These are phyloP conservation scores for Aspergillus hancockii DNA, from an alignment of 495 filamentous ascomycete genomes.

Conservation along the genomic window DNA sequence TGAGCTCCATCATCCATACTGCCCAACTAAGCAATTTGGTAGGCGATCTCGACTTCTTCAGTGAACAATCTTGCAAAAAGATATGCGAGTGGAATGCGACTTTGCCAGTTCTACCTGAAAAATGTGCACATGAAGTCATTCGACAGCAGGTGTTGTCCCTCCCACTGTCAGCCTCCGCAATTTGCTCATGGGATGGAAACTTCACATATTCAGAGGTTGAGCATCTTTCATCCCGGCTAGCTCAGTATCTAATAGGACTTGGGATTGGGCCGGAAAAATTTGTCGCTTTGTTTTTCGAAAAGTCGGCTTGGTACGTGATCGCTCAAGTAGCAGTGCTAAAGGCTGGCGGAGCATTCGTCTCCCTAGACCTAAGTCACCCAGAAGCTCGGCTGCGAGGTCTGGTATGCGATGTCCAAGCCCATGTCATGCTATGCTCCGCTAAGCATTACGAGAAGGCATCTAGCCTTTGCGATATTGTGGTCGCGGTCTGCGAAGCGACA, in stretches of 20 bases:
- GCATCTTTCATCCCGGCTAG: slow-evolving; percentile 33
- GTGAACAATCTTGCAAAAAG: slow-evolving; percentile 28
- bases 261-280: slow-evolving; percentile 46
- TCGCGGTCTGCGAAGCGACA: slow-evolving; percentile 31
- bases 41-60: slow-evolving; percentile 31
- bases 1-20: slow-evolving; percentile 13
- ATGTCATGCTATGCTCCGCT: slow-evolving; percentile 42
- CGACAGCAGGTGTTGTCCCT: slow-evolving; percentile 32
- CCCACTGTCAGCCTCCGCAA: slow-evolving; percentile 34
- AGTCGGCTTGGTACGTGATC: slow-evolving; percentile 55
- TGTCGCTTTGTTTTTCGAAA: slow-evolving; percentile 59
- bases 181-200: slow-evolving; percentile 51
- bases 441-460: slow-evolving; percentile 32
- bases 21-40: slow-evolving; percentile 17
- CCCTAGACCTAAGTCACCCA: slow-evolving; percentile 58
- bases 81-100: slow-evolving; percentile 40
- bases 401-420: slow-evolving; percentile 47
- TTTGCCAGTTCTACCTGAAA: slow-evolving; percentile 32
- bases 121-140: slow-evolving; percentile 53
- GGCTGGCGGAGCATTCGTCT: slow-evolving; percentile 60
- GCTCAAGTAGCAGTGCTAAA: slow-evolving; percentile 57
- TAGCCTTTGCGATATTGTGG: slow-evolving; percentile 29
- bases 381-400: slow-evolving; percentile 54
- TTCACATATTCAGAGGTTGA: slow-evolving; percentile 51
- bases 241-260: slow-evolving; percentile 35